phyloP scores from a whole-genome alignment of 148 eudicot species.

The Rhododendron vialii region DNA sequence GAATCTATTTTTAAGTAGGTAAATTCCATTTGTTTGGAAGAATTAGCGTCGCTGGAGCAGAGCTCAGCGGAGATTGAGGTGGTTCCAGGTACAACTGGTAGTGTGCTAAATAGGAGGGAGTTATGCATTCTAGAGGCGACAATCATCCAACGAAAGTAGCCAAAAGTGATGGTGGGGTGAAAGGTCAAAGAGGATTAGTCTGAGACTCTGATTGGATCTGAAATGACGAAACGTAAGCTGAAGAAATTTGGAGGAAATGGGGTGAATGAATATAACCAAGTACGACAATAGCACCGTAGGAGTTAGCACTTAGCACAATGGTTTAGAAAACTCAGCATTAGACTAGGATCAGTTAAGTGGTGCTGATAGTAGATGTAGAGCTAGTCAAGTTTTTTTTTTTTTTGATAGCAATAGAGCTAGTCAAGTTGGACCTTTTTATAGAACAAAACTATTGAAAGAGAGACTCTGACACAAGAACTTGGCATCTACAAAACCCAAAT shows the following conservation, averaged over 20 bases:
- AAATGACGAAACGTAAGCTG: background rate
- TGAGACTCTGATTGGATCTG: background rate
- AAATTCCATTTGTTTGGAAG: slow-evolving; percentile 1
- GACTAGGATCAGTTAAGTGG: background rate
- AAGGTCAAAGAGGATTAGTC: background rate
- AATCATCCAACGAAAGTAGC: background rate
- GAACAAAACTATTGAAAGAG: background rate
- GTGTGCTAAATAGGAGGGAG: background rate
- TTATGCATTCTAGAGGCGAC: background rate
- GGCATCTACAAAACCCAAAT: background rate
- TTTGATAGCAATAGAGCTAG: background rate
- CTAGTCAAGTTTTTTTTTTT: background rate
- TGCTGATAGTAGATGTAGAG: background rate
- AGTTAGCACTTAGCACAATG: background rate
- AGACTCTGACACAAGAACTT: background rate
- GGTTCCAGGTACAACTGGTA: background rate
- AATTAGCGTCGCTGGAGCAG: background rate
- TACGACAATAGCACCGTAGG: background rate
- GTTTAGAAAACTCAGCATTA: background rate
- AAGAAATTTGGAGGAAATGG: background rate
- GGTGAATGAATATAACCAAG: background rate
- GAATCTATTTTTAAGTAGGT: background rate
- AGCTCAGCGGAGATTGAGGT: background rate
- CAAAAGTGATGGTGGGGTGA: background rate
- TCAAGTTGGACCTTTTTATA: background rate